These are phyloP conservation scores for Kwoniella europaea DNA, from an alignment of 768 basidiomycete genomes.

Conservation along the genomic window DNA sequence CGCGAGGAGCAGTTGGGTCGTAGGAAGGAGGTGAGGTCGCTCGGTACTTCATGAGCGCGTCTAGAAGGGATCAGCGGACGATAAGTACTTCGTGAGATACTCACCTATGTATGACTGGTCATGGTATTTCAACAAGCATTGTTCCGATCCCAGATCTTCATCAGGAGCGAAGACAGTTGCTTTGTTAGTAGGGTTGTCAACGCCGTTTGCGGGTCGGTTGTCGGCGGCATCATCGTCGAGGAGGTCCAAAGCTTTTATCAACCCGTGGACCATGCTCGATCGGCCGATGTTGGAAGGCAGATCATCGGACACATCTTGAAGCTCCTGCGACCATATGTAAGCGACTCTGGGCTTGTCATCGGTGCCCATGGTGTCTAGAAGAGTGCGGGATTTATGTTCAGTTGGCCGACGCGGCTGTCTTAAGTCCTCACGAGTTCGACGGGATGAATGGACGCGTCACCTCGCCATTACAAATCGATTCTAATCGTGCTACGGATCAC, in stretches of 20 bases:
- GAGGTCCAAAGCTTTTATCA: conserved; percentile 38
- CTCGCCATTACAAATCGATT: no score
- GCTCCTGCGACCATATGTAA: conserved; percentile 39
- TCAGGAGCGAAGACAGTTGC: conserved; percentile 60
- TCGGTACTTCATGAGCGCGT: conserved; percentile 14
- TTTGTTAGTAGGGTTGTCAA: neutral
- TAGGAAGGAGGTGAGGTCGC: conserved; percentile 10
- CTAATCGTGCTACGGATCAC: no score
- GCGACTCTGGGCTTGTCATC: conserved; percentile 3
- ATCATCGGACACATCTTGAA: conserved; percentile 37
- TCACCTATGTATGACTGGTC: conserved; percentile 72
- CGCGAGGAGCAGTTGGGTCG: conserved; percentile 55
- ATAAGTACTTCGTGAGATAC: conserved; percentile 48
- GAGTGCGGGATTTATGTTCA: neutral
- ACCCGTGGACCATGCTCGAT: conserved; percentile 48
- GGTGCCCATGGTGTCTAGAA: neutral
- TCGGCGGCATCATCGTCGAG: conserved; percentile 15
- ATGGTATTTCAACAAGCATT: conserved; percentile 72
- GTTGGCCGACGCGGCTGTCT: neutral
- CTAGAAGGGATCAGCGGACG: conserved; percentile 53
- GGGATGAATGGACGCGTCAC: no score
- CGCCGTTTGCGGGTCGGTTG: neutral
- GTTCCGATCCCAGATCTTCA: conserved; percentile 65
- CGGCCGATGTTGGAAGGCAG: conserved; percentile 46
- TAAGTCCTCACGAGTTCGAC: neutral